Percentiles rank a stretch among this genome's conserved stretches.
Conservation (phyloP, 225 moss, liverwort and hornwort genomes). For the Takakia lepidozioides region DNA sequence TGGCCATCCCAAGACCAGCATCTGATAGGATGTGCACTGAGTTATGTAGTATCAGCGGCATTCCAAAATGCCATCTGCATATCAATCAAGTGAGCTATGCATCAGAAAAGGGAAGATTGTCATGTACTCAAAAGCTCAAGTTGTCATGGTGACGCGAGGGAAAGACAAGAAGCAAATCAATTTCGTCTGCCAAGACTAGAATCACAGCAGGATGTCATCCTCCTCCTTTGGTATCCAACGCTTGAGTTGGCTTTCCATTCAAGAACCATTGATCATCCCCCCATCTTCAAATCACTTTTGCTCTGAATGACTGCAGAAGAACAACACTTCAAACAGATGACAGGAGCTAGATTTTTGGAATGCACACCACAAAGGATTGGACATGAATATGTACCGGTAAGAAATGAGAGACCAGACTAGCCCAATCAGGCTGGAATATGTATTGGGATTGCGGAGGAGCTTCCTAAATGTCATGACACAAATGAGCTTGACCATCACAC, state of each 20-base stretch:
- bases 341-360: too few species aligned
- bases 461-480: slow-evolving; percentile 88
- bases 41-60: slow-evolving; percentile 75
- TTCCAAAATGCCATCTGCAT: slow-evolving; percentile 65
- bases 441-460: slow-evolving; percentile 89
- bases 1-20: slow-evolving; percentile 97
- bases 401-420: slow-evolving; percentile 80
- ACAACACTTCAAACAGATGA: background rate
- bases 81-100: background rate
- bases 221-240: too few species aligned
- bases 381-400: slow-evolving; percentile 79
- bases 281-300: background rate
- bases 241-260: too few species aligned
- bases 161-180: too few species aligned
- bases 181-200: too few species aligned
- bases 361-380: background rate
- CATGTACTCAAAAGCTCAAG: too few species aligned
- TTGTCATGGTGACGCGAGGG: too few species aligned
- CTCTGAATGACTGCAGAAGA: background rate
- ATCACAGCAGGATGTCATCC: too few species aligned
- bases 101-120: background rate
- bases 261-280: too few species aligned
- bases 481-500: slow-evolving; percentile 83
- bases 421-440: slow-evolving; percentile 78
- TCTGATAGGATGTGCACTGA: slow-evolving; percentile 92